Evolutionary conservation across 2,329 filamentous ascomycete species (phyloP).

Genomic region (Zymoseptoria passerinii): DNA sequence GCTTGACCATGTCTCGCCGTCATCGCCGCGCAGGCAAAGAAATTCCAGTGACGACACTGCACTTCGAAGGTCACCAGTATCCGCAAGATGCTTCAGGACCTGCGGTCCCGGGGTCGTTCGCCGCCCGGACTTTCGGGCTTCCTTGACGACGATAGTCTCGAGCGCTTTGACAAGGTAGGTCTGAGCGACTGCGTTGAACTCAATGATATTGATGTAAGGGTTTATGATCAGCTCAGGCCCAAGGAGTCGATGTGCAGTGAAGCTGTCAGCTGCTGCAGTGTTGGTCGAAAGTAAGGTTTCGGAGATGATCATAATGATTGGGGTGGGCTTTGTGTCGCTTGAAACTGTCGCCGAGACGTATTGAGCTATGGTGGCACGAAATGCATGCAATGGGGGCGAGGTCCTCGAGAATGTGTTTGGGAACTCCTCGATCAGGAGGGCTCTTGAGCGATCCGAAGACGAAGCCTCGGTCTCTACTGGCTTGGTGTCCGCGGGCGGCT

Average conservation of each 20-base stretch:
- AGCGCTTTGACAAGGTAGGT: constrained; percentile 79
- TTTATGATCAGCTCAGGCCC: constrained; percentile 80
- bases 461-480: constrained; percentile 1
- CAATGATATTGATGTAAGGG: constrained; percentile 68
- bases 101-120: constrained; percentile 67
- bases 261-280: constrained; percentile 77
- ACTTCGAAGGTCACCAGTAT: constrained; percentile 84
- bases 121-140: constrained; percentile 69
- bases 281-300: constrained; percentile 82
- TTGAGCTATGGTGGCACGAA: constrained; percentile 65
- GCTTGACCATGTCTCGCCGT: constrained; percentile 65
- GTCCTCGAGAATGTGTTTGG: constrained; percentile 42
- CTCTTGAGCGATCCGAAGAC: constrained; percentile 21
- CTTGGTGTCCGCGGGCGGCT: neutral
- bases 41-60: constrained; percentile 92
- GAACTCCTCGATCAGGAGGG: constrained; percentile 44
- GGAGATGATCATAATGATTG: constrained; percentile 82
- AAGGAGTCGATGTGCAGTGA: constrained; percentile 83
- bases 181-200: constrained; percentile 87
- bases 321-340: constrained; percentile 31
- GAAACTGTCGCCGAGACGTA: constrained; percentile 53
- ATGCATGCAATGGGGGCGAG: constrained; percentile 38
- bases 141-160: constrained; percentile 73
- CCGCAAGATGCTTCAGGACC: constrained; percentile 70
- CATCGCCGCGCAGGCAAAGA: constrained; percentile 72